Evolutionary conservation across 805 yeast genomes (phyloP).

Genomic region (Hanseniaspora singularis): DNA sequence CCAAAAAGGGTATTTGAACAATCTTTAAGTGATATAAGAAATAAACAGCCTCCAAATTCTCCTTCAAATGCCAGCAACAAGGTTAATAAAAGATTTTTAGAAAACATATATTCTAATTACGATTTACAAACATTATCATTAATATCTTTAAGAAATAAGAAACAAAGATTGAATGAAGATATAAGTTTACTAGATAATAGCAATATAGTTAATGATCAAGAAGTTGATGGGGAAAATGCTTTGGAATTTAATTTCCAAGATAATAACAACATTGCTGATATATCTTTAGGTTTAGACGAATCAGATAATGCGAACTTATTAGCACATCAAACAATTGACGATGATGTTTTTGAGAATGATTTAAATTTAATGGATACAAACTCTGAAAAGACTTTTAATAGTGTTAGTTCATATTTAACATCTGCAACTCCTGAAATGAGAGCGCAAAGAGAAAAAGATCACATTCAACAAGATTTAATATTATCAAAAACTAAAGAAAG

Average conservation of each 20-base stretch:
- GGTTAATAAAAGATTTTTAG: slow-evolving; percentile 11
- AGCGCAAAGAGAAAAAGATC: slow-evolving; percentile 12
- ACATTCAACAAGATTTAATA: slow-evolving; percentile 14
- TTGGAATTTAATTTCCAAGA: neutral
- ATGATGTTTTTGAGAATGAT: slow-evolving; percentile 3
- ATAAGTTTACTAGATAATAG: neutral
- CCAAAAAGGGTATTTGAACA: slow-evolving; percentile 18
- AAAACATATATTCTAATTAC: slow-evolving; percentile 5
- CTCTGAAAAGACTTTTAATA: slow-evolving; percentile 8
- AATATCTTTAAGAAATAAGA: slow-evolving; percentile 2
- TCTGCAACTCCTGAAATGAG: slow-evolving; percentile 12
- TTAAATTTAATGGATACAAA: slow-evolving; percentile 6
- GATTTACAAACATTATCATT: slow-evolving; percentile 5
- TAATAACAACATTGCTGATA: slow-evolving; percentile 1
- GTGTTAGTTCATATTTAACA: slow-evolving; percentile 10
- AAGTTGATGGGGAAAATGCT: neutral
- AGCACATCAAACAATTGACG: neutral
- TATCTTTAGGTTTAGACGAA: slow-evolving; percentile 9
- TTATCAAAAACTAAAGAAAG: slow-evolving; percentile 7
- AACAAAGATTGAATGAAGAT: neutral
- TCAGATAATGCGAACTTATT: neutral
- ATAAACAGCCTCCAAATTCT: too few species aligned
- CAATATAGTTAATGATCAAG: neutral
- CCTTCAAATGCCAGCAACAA: neutral
- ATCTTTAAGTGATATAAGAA: neutral